These are phyloP conservation scores for Vicia faba DNA, from an alignment of 306 rosid genomes.

Conservation along the genomic window DNA sequence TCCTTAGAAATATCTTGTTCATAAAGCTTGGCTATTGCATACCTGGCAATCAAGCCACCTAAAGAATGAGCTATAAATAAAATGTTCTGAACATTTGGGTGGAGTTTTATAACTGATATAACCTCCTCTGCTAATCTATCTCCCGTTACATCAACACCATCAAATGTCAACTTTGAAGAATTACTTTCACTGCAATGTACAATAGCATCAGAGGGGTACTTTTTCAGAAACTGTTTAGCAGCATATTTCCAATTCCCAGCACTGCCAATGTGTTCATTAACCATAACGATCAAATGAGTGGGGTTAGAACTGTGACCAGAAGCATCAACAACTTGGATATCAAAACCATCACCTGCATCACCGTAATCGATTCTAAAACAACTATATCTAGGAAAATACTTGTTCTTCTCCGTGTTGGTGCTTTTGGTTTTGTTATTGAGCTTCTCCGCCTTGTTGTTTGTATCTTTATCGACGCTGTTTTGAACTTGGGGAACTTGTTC, in stretches of 20 bases:
- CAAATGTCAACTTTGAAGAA: slow-evolving; percentile 66
- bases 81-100: slow-evolving; percentile 64
- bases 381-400: slow-evolving; percentile 45
- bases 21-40: slow-evolving; percentile 75
- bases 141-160: slow-evolving; percentile 89
- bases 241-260: slow-evolving; percentile 81
- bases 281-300: slow-evolving; percentile 73
- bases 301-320: slow-evolving; percentile 46
- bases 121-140: slow-evolving; percentile 86
- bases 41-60: slow-evolving; percentile 83
- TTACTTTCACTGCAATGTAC: slow-evolving; percentile 88
- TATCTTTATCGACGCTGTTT: slow-evolving; percentile 16
- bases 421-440: slow-evolving; percentile 8
- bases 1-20: slow-evolving; percentile 47
- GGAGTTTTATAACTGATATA: slow-evolving; percentile 57
- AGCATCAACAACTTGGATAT: slow-evolving; percentile 59
- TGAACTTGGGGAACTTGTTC: slow-evolving; percentile 12
- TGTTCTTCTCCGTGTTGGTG: slow-evolving; percentile 15
- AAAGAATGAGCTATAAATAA: slow-evolving; percentile 79
- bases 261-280: slow-evolving; percentile 82
- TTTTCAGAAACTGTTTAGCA: slow-evolving; percentile 64
- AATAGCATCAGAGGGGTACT: slow-evolving; percentile 60
- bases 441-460: slow-evolving; percentile 7
- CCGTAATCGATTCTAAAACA: slow-evolving; percentile 47
- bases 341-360: slow-evolving; percentile 47